These are phyloP conservation scores for Leccinum imitatum DNA, from an alignment of 768 basidiomycete genomes.

Conservation along the genomic window DNA sequence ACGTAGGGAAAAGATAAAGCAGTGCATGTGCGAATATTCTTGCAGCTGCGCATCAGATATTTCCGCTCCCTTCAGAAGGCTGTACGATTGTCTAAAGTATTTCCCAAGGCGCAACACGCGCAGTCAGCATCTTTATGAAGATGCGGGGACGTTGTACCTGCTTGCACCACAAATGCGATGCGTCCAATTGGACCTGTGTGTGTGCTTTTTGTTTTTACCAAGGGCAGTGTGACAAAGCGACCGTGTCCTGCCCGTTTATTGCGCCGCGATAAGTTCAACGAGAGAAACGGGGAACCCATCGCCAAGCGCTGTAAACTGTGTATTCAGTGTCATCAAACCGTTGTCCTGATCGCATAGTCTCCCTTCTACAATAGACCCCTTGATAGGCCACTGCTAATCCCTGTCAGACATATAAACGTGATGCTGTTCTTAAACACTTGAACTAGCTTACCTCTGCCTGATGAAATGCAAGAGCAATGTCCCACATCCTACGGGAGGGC, in stretches of 20 bases:
- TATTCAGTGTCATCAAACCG: background rate
- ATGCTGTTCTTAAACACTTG: background rate
- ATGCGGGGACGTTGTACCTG: background rate
- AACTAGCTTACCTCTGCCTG: background rate
- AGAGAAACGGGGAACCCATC: background rate
- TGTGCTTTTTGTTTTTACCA: background rate
- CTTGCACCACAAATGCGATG: no score
- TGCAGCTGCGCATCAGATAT: background rate
- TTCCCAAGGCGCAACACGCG: background rate
- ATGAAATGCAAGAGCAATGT: background rate
- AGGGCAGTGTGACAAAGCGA: background rate
- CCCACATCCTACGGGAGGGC: background rate
- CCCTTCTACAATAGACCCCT: background rate
- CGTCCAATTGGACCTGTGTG: conserved; percentile 1
- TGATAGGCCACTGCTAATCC: conserved; percentile 17
- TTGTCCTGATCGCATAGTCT: background rate
- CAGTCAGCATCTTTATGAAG: conserved; percentile 1
- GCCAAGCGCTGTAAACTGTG: background rate
- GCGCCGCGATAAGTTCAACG: background rate
- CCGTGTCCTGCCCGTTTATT: background rate
- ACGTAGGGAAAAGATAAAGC: no score
- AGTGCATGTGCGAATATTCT: background rate
- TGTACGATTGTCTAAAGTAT: background rate
- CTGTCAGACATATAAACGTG: background rate
- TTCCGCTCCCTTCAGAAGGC: no score